Conservation (phyloP, 2,329 filamentous ascomycete genomes). For the Stachybotrys elegans region DNA sequence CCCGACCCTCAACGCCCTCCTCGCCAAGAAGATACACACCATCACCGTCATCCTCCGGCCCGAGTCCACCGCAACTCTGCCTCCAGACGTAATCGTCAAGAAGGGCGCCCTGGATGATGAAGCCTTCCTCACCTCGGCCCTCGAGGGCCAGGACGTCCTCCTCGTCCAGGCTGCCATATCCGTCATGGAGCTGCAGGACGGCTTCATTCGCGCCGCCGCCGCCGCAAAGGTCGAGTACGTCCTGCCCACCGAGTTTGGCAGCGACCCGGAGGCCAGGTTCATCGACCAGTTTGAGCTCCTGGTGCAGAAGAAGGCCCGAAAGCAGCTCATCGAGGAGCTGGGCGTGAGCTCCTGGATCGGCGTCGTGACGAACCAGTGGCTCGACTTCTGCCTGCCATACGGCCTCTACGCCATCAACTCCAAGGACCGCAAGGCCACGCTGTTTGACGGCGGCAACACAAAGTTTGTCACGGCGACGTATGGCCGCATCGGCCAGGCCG, state of each 20-base stretch:
- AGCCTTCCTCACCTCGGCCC: constrained; percentile 18
- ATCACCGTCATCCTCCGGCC: constrained; percentile 45
- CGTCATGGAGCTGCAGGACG: constrained; percentile 15
- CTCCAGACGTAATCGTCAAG: constrained; percentile 30
- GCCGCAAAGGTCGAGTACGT: constrained; percentile 22
- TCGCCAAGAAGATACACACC: constrained; percentile 37
- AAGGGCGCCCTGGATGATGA: constrained; percentile 43
- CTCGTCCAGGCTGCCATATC: constrained; percentile 16
- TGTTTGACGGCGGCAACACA: constrained; percentile 23
- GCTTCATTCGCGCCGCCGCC: constrained; percentile 26
- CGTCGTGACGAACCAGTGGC: constrained; percentile 26
- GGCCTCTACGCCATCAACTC: constrained; percentile 26
- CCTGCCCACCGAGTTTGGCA: constrained; percentile 26
- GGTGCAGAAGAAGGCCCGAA: constrained; percentile 17
- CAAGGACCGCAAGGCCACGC: constrained; percentile 18
- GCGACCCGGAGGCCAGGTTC: constrained; percentile 18
- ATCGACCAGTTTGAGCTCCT: constrained; percentile 16
- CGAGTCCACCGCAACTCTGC: constrained; percentile 34
- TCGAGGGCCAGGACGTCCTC: constrained; percentile 27
- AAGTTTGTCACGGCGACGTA: constrained; percentile 23
- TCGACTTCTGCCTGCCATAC: constrained; percentile 21
- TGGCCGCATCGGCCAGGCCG: constrained; percentile 25
- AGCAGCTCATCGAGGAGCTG: constrained; percentile 21
- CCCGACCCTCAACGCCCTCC: constrained; percentile 29
- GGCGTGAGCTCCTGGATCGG: constrained; percentile 25